Base-by-base conservation (phyloP, 805 yeast species). In the Kuraishia piskuri region DNA sequence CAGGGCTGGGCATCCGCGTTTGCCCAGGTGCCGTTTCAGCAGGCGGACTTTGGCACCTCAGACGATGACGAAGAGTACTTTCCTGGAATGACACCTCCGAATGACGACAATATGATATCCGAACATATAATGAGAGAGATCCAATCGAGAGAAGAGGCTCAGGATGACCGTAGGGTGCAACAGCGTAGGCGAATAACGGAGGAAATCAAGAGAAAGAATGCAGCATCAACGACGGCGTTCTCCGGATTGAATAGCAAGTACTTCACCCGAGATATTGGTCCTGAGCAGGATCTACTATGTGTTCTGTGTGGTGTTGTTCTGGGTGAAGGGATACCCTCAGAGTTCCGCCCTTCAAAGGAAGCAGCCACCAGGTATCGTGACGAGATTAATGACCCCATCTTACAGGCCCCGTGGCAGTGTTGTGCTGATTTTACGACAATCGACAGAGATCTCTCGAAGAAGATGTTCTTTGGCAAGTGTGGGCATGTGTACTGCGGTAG, bases 401-500 rank as follows among this genome's bases (percentile, higher is more conserved):
- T 74, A n/a, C 71, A 63, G 22, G 87, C 91, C 1, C 92, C 94
- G 2, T 87, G 85, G 77, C 85, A 80, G 59, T 78, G 84, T 40
- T 58, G 73, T 17, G 63, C 67, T 17, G 68, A 70, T 24, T 68
- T 83, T n/a, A 76, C 84, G 0, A 74, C 71, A 10, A 69, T 72
- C 0, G 95, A 88, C 61, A 61, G 70, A 20, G 84, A 78, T 53
- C 68, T 87, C 36, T 84, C 91, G 0, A 80, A 75, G 60, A 76
- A 90, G 55, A 77, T 86, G 1, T 90, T 84, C 61, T 75, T 77
- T 20, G 77, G 88, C 0, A 67, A 70, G 45, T 90, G 97, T 71
- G 96, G 96, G 0, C 97, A 90, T 69, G 78, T 83, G 0, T 90
- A 80, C 64, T 90, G 97, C 67, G 97, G 96, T 1, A 68, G 92